These are phyloP conservation scores for Myriosclerotinia duriaeana DNA, from an alignment of 2,329 filamentous ascomycete species.

Conservation along the genomic window DNA sequence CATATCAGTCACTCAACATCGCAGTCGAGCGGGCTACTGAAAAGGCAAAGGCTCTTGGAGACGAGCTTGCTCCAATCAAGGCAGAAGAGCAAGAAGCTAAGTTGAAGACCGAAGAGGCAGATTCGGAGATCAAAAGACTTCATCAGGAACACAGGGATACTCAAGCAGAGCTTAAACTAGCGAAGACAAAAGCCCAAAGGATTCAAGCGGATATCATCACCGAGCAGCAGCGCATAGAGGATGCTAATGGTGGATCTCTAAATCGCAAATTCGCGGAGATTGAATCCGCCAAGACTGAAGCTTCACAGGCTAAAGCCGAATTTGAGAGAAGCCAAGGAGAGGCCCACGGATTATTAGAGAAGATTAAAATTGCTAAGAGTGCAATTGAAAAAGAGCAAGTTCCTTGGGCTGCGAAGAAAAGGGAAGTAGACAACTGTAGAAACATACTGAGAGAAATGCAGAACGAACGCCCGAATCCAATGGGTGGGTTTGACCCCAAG, in stretches of 20 bases:
- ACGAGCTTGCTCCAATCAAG: slow-evolving; percentile 45
- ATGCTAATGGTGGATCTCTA: slow-evolving; percentile 68
- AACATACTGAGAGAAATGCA: slow-evolving; percentile 52
- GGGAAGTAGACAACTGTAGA: slow-evolving; percentile 55
- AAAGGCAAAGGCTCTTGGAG: slow-evolving; percentile 25
- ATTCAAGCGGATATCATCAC: slow-evolving; percentile 51
- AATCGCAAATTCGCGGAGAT: slow-evolving; percentile 60
- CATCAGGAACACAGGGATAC: slow-evolving; percentile 67
- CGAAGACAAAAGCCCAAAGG: slow-evolving; percentile 49
- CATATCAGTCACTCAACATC: slow-evolving; percentile 39
- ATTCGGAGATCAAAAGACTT: slow-evolving; percentile 53
- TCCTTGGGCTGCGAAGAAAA: slow-evolving; percentile 47
- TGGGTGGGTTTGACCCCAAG: slow-evolving; percentile 62
- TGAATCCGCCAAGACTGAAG: slow-evolving; percentile 54
- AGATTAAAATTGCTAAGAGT: slow-evolving; percentile 40
- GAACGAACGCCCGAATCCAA: slow-evolving; percentile 57
- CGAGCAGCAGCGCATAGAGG: slow-evolving; percentile 62
- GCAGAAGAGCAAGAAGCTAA: slow-evolving; percentile 51
- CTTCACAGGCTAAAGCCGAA: slow-evolving; percentile 46
- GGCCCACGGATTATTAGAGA: slow-evolving; percentile 42
- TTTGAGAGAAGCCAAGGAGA: slow-evolving; percentile 46
- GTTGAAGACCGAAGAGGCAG: slow-evolving; percentile 53
- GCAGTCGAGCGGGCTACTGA: slow-evolving; percentile 42
- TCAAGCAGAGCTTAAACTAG: slow-evolving; percentile 54
- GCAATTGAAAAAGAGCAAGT: slow-evolving; percentile 40